A percentile compares a stretch with the other conserved stretches of the same genome.
phyloP scores from a whole-genome alignment of 1,284 basidiomycete species.

The Ceratobasidium sp. region DNA sequence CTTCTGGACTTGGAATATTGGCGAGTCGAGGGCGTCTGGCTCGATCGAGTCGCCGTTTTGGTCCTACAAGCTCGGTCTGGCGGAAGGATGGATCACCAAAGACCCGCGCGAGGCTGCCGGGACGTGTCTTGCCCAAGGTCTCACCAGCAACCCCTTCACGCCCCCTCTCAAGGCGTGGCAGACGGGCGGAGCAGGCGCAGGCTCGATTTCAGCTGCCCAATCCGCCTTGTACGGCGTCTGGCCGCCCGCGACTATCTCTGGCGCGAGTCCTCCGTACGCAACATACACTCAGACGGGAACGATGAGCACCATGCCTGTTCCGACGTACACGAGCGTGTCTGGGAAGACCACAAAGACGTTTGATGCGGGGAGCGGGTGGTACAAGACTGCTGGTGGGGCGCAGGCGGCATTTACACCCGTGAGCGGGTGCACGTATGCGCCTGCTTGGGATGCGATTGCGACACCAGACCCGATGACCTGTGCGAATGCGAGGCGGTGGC shows the following conservation, averaged over 20 bases:
- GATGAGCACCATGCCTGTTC: slow-evolving; percentile 48
- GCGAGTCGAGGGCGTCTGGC: slow-evolving; percentile 67
- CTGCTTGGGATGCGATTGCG: slow-evolving; percentile 65
- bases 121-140: slow-evolving; percentile 68
- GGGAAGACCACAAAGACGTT: slow-evolving; percentile 56
- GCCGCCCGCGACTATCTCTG: slow-evolving; percentile 66
- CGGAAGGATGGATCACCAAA: slow-evolving; percentile 80
- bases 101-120: slow-evolving; percentile 79
- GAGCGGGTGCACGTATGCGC: slow-evolving; percentile 70
- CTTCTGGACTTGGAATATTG: slow-evolving; percentile 77
- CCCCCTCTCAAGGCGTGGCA: slow-evolving; percentile 72
- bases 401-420: slow-evolving; percentile 63
- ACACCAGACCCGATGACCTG: slow-evolving; percentile 22
- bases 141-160: slow-evolving; percentile 62
- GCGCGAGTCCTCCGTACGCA: slow-evolving; percentile 52
- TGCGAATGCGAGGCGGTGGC: slow-evolving; percentile 22
- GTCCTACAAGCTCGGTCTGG: slow-evolving; percentile 84
- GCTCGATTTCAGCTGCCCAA: slow-evolving; percentile 63
- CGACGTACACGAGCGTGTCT: slow-evolving; percentile 50
- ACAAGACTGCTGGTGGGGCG: slow-evolving; percentile 50
- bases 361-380: slow-evolving; percentile 75
- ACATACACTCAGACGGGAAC: slow-evolving; percentile 61
- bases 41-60: slow-evolving; percentile 75
- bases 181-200: slow-evolving; percentile 80
- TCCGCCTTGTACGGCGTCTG: slow-evolving; percentile 62